phyloP scores from a whole-genome alignment of 306 rosid genomes.

The Ormosia semicastrata region DNA sequence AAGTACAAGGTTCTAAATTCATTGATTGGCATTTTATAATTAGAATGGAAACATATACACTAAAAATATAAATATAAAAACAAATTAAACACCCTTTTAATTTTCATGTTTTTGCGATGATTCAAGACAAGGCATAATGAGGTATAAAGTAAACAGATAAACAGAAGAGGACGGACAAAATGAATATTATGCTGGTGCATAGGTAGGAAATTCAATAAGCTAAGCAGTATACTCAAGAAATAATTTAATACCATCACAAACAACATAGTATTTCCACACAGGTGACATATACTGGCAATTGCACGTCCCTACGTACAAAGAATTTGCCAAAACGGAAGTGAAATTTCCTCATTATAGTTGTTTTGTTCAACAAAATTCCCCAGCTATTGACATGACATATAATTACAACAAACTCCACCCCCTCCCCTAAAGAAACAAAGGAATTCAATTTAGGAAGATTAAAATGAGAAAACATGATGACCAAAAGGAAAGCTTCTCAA shows the following conservation, averaged over 20 bases:
- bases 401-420: constrained; percentile 44
- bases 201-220: not conserved
- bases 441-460: not conserved
- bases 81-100: not conserved
- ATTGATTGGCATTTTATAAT: too few species aligned
- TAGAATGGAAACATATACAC: too few species aligned
- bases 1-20: too few species aligned
- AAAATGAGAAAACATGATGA: constrained; percentile 4
- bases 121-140: not conserved
- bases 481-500: constrained; percentile 36
- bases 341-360: constrained; percentile 35
- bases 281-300: not conserved
- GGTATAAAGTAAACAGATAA: not conserved
- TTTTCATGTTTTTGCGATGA: not conserved
- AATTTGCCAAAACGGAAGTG: constrained; percentile 25
- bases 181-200: not conserved
- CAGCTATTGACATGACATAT: constrained; percentile 41
- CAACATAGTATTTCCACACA: not conserved
- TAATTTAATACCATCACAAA: too few species aligned
- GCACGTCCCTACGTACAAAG: constrained; percentile 19
- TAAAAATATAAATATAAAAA: not conserved
- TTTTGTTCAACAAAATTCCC: constrained; percentile 33
- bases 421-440: constrained; percentile 34
- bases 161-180: not conserved
- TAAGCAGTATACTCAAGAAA: too few species aligned